These are phyloP conservation scores for Fusarium tanahbumbuense DNA, from an alignment of 2,329 filamentous ascomycete genomes.

Conservation along the genomic window DNA sequence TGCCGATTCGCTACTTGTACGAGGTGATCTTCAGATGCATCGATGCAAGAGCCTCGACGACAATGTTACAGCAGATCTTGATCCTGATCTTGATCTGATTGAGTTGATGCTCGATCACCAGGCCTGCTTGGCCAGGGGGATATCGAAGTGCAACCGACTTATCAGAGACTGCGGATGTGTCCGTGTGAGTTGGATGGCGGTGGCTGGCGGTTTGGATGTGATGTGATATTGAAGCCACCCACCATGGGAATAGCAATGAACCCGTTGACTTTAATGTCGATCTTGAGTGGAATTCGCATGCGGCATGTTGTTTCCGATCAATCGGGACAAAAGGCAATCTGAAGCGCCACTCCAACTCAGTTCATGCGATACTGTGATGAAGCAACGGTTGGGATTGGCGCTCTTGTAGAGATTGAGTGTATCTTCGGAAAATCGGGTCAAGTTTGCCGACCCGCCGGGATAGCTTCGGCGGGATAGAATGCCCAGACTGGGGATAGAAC, in stretches of 20 bases:
- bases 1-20: constrained; percentile 25
- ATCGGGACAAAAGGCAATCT: neutral
- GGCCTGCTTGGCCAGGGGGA: neutral
- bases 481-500: constrained; percentile 8
- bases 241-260: neutral
- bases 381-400: neutral
- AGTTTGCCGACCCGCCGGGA: neutral
- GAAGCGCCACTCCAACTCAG: neutral
- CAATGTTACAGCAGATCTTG: neutral
- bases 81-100: neutral
- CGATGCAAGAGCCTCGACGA: neutral
- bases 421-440: neutral
- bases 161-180: neutral
- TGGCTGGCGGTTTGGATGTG: neutral
- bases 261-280: neutral
- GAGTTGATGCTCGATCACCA: neutral
- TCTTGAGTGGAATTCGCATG: neutral
- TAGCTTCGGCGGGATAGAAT: neutral
- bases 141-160: neutral
- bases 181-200: neutral
- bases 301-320: neutral
- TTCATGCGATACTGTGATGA: neutral
- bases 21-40: neutral
- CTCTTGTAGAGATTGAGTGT: neutral
- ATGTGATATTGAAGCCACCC: neutral